Conservation (phyloP, 208 protist genomes). For the Wallacemonas rigidus region DNA sequence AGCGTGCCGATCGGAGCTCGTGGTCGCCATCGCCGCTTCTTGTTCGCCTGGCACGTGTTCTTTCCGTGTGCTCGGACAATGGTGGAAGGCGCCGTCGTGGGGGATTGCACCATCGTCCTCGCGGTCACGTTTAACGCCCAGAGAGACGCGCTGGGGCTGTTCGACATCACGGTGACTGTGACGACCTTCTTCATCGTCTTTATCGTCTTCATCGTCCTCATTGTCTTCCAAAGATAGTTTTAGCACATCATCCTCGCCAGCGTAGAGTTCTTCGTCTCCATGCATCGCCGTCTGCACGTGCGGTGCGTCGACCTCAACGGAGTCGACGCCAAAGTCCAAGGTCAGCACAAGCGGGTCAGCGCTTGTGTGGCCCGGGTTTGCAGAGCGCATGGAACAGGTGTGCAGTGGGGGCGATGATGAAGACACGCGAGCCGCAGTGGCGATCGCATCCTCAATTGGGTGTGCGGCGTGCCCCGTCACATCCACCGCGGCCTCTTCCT, state of each 20-base stretch:
- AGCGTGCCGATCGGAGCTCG: not conserved
- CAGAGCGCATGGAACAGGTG: too few relatives aligned
- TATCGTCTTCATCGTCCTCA: not conserved
- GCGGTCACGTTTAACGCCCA: not conserved
- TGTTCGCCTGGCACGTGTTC: not conserved
- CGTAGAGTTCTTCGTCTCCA: too few relatives aligned
- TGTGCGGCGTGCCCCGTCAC: too few relatives aligned
- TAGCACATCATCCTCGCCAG: too few relatives aligned
- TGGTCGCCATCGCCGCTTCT: not conserved
- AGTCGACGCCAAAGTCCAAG: not conserved
- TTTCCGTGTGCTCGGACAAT: not conserved
- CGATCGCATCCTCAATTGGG: too few relatives aligned
- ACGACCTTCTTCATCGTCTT: too few relatives aligned
- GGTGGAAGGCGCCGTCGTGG: not conserved
- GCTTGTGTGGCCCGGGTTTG: not conserved
- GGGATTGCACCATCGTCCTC: not conserved
- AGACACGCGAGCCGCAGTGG: too few relatives aligned
- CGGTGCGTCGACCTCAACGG: not conserved
- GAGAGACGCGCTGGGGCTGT: too few relatives aligned
- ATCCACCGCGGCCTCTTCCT: too few relatives aligned
- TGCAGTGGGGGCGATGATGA: too few relatives aligned
- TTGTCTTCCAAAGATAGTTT: not conserved
- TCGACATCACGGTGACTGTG: too few relatives aligned
- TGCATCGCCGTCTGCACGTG: too few relatives aligned
- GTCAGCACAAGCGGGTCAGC: conserved; percentile 5